A percentile compares a stretch with the other conserved stretches of the same genome.
Conservation (phyloP, 345 rosid species). For the Cardamine chenopodiifolia region DNA sequence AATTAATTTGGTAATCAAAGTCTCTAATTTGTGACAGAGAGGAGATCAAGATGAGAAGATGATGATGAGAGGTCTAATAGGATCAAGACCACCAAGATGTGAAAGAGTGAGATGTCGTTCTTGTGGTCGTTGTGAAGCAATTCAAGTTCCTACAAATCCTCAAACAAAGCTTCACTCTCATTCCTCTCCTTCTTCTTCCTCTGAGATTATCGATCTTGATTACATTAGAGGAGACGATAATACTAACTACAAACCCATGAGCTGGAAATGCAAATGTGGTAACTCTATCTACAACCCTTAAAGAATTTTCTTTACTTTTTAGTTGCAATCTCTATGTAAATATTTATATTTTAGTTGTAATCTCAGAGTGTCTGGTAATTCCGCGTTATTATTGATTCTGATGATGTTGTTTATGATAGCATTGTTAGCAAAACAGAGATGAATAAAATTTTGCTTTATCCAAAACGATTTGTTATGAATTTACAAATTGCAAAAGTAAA, state of each 20-base stretch:
- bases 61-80: conserved; percentile 64
- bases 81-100: conserved; percentile 90
- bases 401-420: conserved; percentile 1
- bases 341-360: conserved; percentile 34
- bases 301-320: conserved; percentile 20
- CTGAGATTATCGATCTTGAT: conserved; percentile 37
- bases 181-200: conserved; percentile 26
- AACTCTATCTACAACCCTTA: conserved; percentile 82
- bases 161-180: conserved; percentile 38
- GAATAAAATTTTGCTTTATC: conserved; percentile 15
- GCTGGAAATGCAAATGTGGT: conserved; percentile 98
- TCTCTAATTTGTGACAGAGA: background rate
- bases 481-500: background rate
- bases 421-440: conserved; percentile 20
- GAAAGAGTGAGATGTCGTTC: conserved; percentile 70
- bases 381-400: conserved; percentile 19
- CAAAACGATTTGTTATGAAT: background rate
- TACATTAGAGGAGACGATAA: conserved; percentile 63
- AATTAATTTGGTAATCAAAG: background rate
- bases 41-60: conserved; percentile 39
- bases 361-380: conserved; percentile 8
- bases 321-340: conserved; percentile 22
- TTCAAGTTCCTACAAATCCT: conserved; percentile 88
- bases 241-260: conserved; percentile 88
- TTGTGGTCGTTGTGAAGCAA: conserved; percentile 81